Conservation (phyloP, 2,329 filamentous ascomycete species). For the Hortaea werneckii region DNA sequence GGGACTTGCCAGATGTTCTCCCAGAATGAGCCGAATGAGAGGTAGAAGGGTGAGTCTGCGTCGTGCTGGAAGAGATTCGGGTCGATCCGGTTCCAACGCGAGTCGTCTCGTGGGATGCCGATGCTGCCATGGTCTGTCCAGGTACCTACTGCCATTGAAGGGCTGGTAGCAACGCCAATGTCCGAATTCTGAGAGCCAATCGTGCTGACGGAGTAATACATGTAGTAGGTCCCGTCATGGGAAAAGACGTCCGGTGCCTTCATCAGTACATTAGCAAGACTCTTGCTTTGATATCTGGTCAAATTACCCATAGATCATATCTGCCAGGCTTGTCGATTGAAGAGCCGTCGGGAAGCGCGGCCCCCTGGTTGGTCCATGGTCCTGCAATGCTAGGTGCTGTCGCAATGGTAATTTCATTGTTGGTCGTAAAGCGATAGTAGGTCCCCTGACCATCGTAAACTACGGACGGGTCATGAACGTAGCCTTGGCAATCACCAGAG, state of each 20-base stretch:
- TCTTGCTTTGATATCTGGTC: neutral
- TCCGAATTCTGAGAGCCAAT: neutral
- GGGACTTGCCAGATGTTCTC: neutral
- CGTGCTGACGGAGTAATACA: slow-evolving; percentile 49
- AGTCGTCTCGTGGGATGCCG: slow-evolving; percentile 34
- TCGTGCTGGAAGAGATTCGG: slow-evolving; percentile 31
- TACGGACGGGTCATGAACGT: slow-evolving; percentile 40
- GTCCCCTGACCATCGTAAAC: slow-evolving; percentile 39
- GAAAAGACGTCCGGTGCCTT: slow-evolving; percentile 17
- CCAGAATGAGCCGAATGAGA: neutral
- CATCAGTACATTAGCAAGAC: too few relatives aligned
- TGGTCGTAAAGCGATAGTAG: slow-evolving; percentile 46
- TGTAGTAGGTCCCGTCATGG: slow-evolving; percentile 48
- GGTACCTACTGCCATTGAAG: slow-evolving; percentile 40
- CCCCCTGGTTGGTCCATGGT: slow-evolving; percentile 41
- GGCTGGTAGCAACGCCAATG: slow-evolving; percentile 47
- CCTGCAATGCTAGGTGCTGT: slow-evolving; percentile 37
- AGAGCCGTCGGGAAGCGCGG: slow-evolving; percentile 37
- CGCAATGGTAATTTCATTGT: slow-evolving; percentile 39
- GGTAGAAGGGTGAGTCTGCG: neutral
- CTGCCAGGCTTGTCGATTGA: slow-evolving; percentile 33
- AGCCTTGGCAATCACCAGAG: slow-evolving; percentile 30
- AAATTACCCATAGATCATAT: slow-evolving; percentile 3
- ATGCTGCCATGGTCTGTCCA: slow-evolving; percentile 56
- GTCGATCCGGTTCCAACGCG: slow-evolving; percentile 44